Percentiles rank a stretch among this genome's conserved stretches.
phyloP scores from a whole-genome alignment of 495 filamentous ascomycete species.

The Xylaria flabelliformis region DNA sequence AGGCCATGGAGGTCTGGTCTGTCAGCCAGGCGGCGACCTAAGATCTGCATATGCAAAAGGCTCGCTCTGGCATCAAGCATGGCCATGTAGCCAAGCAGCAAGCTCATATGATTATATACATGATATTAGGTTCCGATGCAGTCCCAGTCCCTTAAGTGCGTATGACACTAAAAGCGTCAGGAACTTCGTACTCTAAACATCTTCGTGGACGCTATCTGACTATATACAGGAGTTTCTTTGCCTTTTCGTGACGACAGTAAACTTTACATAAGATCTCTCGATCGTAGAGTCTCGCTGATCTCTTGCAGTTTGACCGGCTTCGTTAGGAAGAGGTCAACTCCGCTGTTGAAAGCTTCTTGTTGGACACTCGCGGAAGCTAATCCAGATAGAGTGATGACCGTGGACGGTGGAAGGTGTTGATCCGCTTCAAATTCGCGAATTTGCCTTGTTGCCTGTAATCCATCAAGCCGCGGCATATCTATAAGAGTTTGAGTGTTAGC shows the following conservation, averaged over 20 bases:
- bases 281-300: slow-evolving; percentile 34
- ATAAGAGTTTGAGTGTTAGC: neutral
- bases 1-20: too few species aligned
- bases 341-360: slow-evolving; percentile 68
- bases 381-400: slow-evolving; percentile 75
- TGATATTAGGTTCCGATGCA: too few species aligned
- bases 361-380: slow-evolving; percentile 68
- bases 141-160: too few species aligned
- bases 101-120: too few species aligned
- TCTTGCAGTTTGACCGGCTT: slow-evolving; percentile 65
- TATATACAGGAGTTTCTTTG: too few species aligned
- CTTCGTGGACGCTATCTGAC: too few species aligned
- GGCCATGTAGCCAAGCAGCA: too few species aligned
- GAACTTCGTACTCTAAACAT: too few species aligned
- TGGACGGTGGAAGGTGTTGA: slow-evolving; percentile 43
- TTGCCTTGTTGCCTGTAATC: slow-evolving; percentile 65
- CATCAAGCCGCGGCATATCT: slow-evolving; percentile 75
- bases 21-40: too few species aligned
- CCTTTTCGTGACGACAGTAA: neutral
- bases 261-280: slow-evolving; percentile 28
- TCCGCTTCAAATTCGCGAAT: slow-evolving; percentile 65
- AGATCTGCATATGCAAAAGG: too few species aligned
- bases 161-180: too few species aligned
- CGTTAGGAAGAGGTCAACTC: slow-evolving; percentile 75
- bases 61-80: too few species aligned